phyloP scores from a whole-genome alignment of 495 filamentous ascomycete species.

The Aspergillus nanangensis region DNA sequence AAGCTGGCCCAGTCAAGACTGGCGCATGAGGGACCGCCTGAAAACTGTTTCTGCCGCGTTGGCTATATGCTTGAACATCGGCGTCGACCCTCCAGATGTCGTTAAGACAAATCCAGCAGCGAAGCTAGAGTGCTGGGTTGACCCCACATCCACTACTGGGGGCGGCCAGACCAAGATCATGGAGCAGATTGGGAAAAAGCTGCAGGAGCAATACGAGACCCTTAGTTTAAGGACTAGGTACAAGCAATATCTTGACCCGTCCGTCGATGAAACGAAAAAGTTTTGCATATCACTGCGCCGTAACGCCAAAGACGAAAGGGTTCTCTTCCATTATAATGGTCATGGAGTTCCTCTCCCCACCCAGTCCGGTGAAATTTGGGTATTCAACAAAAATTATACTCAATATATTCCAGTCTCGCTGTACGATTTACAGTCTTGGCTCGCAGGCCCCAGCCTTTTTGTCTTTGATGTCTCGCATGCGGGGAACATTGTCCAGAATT shows the following conservation, averaged over 20 bases:
- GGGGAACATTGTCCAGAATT: conserved; percentile 91
- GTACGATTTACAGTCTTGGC: conserved; percentile 94
- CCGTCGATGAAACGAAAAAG: conserved; percentile 93
- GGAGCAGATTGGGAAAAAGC: conserved; percentile 89
- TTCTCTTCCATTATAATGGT: conserved; percentile 97
- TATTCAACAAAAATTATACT: conserved; percentile 97
- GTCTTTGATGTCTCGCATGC: conserved; percentile 98
- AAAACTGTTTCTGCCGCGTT: conserved; percentile 96
- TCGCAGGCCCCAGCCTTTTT: conserved; percentile 90
- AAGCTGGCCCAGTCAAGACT: conserved; percentile 72
- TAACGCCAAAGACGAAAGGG: conserved; percentile 91
- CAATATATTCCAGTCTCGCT: conserved; percentile 98
- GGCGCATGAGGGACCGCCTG: conserved; percentile 92
- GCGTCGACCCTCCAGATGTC: conserved; percentile 94
- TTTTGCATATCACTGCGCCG: conserved; percentile 85
- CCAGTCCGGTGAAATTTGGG: conserved; percentile 95
- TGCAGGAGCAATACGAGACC: conserved; percentile 94
- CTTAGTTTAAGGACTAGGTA: conserved; percentile 91
- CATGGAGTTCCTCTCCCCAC: conserved; percentile 98
- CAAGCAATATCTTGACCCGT: conserved; percentile 94
- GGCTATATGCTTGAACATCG: conserved; percentile 93
- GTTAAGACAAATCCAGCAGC: conserved; percentile 90
- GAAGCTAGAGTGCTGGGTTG: conserved; percentile 94
- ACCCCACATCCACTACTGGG: conserved; percentile 68
- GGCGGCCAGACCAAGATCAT: conserved; percentile 74